Base-by-base conservation (phyloP, 768 basidiomycete species). In the Inosperma sp. region DNA sequence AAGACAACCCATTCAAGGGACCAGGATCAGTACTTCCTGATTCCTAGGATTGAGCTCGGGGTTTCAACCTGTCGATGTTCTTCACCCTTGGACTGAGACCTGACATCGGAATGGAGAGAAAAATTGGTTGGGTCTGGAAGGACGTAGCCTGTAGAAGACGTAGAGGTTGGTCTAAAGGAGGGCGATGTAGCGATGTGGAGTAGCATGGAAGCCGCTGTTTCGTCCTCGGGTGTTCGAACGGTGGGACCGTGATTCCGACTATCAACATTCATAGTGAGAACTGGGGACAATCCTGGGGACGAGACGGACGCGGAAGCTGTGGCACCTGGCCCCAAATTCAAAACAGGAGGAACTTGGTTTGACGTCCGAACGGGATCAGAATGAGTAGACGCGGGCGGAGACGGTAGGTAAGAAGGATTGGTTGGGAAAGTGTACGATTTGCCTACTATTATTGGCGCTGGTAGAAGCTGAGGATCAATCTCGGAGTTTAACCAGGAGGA, bases 151-250 rank as follows among this genome's bases (percentile, higher is more conserved):
- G n/a, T n/a, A n/a, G n/a, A n/a, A n/a, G n/a, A n/a, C n/a, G n/a
- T n/a, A n/a, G n/a, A n/a, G 29, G 57, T 39, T 9, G 64, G 59
- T 25, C 61, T 54, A 51, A 66, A 65, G 3, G 56, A 52, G 8
- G 74, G 69, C 26, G 77, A 75, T 1, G 74, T 69, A 56, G 79
- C 76, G 54, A 87, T 86, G 53, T 84, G 81, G 31, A 87, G 64
- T 10, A 86, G 64, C 52, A 87, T 68, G 3, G 84, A 80, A 12
- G 84, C 85, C 0, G 84, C 85, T 1, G 73, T 76, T 67, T 87
- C 82, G 60, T 88, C 86, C 48, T 87, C 86, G 0, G 81, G 78
- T 71, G 73, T 41, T 50, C 60, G 51, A 52, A 52, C 33, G 26
- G 56, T 44, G 39, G 54, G 41, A 46, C 10, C 40, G 55, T 31